Conservation (phyloP, 2,329 filamentous ascomycete species). For the Colletotrichum agaves region DNA sequence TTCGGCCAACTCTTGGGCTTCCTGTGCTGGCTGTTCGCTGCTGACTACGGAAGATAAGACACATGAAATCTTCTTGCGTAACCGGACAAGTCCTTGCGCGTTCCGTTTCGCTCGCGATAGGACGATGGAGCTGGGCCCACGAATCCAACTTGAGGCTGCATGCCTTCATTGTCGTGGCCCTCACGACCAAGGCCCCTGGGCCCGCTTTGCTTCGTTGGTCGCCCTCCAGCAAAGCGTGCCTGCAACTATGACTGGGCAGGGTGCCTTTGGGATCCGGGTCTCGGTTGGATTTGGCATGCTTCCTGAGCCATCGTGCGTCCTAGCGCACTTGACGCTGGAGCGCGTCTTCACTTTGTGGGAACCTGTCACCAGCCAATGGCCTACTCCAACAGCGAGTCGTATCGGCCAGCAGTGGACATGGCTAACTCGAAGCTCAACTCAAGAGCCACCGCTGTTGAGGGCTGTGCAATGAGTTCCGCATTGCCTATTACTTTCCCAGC, state of each 20-base stretch:
- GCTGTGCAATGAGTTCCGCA: constrained; percentile 1
- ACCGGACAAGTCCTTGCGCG: constrained; percentile 9
- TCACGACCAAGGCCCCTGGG: constrained; percentile 10
- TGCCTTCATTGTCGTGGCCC: constrained; percentile 13
- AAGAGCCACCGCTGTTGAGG: neutral
- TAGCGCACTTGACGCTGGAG: constrained; percentile 6
- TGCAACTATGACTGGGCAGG: constrained; percentile 25
- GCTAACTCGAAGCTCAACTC: neutral
- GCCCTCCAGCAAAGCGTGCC: neutral
- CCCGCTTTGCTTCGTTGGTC: constrained; percentile 28
- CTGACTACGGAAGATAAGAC: neutral
- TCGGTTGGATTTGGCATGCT: neutral
- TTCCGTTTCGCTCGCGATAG: constrained; percentile 10
- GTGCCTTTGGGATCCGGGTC: constrained; percentile 12
- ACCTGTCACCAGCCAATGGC: neutral
- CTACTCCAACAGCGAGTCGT: neutral
- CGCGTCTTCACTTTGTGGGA: neutral
- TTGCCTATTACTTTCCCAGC: neutral
- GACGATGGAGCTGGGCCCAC: constrained; percentile 6
- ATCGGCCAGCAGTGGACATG: neutral
- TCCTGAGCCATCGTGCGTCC: neutral
- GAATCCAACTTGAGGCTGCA: constrained; percentile 17
- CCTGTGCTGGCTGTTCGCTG: neutral
- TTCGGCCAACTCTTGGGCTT: constrained; percentile 1
- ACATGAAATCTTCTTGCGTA: constrained; percentile 24